These are phyloP conservation scores for Candida pini DNA, from an alignment of 805 yeast genomes.

Conservation along the genomic window DNA sequence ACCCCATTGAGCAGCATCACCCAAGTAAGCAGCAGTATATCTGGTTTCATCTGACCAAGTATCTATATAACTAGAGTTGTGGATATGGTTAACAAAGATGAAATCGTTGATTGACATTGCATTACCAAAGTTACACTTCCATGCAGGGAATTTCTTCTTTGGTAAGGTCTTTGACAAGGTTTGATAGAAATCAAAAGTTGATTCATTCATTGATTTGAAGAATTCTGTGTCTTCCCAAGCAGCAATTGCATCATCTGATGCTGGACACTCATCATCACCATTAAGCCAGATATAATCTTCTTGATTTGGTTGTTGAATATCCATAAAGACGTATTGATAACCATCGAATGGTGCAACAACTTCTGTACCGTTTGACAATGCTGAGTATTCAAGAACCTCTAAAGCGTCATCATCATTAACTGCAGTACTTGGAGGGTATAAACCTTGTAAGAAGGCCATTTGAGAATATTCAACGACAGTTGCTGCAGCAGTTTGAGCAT, in stretches of 20 bases:
- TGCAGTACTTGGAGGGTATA: constrained; percentile 37
- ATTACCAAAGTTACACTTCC: constrained; percentile 32
- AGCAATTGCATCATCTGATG: constrained; percentile 29
- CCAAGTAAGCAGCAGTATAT: constrained; percentile 29
- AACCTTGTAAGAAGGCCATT: constrained; percentile 40
- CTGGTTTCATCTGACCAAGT: constrained; percentile 29
- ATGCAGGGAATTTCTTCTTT: constrained; percentile 20
- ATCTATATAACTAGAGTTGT: constrained; percentile 32
- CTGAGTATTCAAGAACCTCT: constrained; percentile 26
- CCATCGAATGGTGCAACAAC: constrained; percentile 36
- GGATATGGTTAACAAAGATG: constrained; percentile 36
- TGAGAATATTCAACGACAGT: constrained; percentile 37
- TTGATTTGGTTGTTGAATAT: constrained; percentile 30
- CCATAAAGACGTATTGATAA: constrained; percentile 40
- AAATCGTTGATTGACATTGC: constrained; percentile 37
- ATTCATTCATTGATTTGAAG: constrained; percentile 29
- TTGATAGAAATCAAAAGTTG: constrained; percentile 35
- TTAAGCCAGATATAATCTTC: constrained; percentile 35
- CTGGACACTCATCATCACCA: constrained; percentile 40
- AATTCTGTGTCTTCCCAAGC: constrained; percentile 25
- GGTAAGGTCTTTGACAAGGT: constrained; percentile 26
- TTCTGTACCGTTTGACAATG: constrained; percentile 34
- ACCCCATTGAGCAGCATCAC: constrained; percentile 36
- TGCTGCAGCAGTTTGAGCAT: constrained; percentile 32
- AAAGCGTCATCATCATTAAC: constrained; percentile 21